Evolutionary conservation across 73 alveolate genomes (phyloP).

Genomic region (Symbiodinium pilosum): DNA sequence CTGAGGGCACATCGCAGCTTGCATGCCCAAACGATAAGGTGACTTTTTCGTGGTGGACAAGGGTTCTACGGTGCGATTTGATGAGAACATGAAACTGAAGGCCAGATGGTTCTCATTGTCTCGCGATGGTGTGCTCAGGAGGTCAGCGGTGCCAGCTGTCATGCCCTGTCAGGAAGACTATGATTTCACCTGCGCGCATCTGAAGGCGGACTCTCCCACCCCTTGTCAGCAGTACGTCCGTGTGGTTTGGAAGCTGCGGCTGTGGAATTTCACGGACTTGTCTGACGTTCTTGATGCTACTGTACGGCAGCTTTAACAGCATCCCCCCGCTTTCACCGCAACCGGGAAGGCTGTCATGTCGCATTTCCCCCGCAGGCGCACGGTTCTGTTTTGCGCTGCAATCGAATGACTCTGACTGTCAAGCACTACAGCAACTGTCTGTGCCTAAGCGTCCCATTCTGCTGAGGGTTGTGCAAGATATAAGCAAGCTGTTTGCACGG

Average conservation of each 20-base stretch:
- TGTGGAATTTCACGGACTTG: too few species aligned
- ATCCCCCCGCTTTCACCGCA: too few species aligned
- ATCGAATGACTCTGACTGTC: not conserved
- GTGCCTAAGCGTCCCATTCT: too few species aligned
- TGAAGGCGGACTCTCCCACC: constrained; percentile 10
- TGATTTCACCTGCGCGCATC: constrained; percentile 31
- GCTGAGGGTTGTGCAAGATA: too few species aligned
- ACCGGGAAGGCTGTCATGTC: too few species aligned
- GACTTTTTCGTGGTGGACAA: constrained; percentile 20
- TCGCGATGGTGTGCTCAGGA: too few species aligned
- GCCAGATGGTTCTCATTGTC: not conserved
- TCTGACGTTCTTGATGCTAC: too few species aligned
- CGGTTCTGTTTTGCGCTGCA: constrained; percentile 22
- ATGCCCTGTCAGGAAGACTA: constrained; percentile 46
- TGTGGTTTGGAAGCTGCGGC: not conserved
- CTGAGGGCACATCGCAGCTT: not conserved
- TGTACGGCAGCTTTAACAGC: too few species aligned
- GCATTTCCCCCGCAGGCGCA: constrained; percentile 6
- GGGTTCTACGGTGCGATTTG: constrained; percentile 9
- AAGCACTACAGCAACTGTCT: constrained; percentile 1
- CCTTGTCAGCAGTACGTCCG: too few species aligned
- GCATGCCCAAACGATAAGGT: not conserved
- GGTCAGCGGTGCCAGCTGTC: too few species aligned
- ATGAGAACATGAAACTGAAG: constrained; percentile 19
- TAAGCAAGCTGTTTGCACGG: too few species aligned